A percentile compares a stretch with the other conserved stretches of the same genome.
Evolutionary conservation across 2,329 filamentous ascomycete species (phyloP).

Genomic region (Fusarium circinatum): DNA sequence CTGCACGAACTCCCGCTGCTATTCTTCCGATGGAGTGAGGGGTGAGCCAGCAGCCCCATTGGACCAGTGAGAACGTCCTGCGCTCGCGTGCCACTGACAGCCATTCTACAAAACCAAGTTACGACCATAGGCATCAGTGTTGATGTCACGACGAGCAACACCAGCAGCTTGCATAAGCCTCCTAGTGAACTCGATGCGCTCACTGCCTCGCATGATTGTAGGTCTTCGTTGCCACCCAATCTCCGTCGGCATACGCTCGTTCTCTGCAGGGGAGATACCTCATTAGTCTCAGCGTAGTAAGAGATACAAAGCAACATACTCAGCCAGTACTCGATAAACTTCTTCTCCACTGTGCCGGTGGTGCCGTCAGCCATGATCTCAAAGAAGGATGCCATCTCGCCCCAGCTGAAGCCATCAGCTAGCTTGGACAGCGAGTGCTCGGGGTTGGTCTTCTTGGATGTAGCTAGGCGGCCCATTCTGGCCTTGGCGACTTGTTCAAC

Average conservation of each 20-base stretch:
- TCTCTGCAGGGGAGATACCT: background rate
- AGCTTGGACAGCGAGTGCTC: conserved; percentile 2
- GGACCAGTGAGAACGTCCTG: too few species aligned
- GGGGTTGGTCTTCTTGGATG: background rate
- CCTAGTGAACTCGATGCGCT: background rate
- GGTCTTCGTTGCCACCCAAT: conserved; percentile 12
- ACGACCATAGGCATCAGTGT: background rate
- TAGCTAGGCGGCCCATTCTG: background rate
- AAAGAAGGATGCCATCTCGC: conserved; percentile 16
- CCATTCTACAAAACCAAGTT: rapidly evolving
- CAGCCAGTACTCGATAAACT: conserved; percentile 15
- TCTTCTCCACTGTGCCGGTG: conserved; percentile 13
- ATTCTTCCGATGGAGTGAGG: too few species aligned
- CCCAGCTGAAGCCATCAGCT: conserved; percentile 7
- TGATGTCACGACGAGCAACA: background rate
- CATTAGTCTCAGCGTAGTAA: background rate
- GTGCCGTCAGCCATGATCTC: conserved; percentile 16
- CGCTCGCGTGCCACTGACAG: rapidly evolving
- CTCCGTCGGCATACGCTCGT: conserved; percentile 1
- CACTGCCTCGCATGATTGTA: background rate
- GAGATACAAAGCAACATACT: background rate
- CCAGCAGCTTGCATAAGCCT: conserved; percentile 12
- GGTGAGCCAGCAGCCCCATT: too few species aligned
- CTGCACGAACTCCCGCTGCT: too few species aligned
- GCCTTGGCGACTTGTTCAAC: conserved; percentile 13